Percentiles rank a stretch among this genome's conserved stretches.
These are phyloP conservation scores for Psilocybe mexicana DNA, from an alignment of 1,284 basidiomycete species.

Conservation along the genomic window DNA sequence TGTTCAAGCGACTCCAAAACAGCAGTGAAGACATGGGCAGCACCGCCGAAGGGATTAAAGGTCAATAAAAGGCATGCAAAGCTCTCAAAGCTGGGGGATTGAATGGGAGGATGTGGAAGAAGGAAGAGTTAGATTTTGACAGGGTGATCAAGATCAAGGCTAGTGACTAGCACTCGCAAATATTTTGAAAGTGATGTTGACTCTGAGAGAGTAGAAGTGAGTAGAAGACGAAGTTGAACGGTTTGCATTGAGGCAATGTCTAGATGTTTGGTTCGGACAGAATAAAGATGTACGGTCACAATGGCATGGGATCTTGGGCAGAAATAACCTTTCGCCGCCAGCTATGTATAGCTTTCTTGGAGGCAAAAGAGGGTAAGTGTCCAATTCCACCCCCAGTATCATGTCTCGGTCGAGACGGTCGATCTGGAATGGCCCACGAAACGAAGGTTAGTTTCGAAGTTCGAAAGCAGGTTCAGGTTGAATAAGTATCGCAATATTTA, in stretches of 20 bases:
- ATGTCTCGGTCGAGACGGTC: too few species aligned
- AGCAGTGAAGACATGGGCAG: constrained; percentile 11
- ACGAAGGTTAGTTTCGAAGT: too few species aligned
- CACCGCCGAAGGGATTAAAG: neutral
- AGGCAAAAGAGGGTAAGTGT: neutral
- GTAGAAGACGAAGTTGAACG: neutral
- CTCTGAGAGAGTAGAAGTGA: neutral
- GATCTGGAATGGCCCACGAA: too few species aligned
- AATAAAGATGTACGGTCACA: neutral
- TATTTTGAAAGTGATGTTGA: neutral
- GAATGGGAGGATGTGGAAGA: neutral
- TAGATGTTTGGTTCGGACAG: neutral
- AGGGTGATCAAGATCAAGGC: neutral
- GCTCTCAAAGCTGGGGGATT: neutral
- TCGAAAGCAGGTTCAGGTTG: too few species aligned
- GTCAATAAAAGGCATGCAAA: neutral
- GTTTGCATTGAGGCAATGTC: neutral
- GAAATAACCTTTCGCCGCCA: neutral
- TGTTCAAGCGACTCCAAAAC: constrained; percentile 10
- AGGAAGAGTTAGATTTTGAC: neutral
- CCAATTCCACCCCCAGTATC: neutral
- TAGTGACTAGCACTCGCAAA: too few species aligned
- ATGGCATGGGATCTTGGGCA: neutral
- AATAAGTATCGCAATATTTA: too few species aligned
- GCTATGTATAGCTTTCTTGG: neutral